A percentile compares a stretch with the other conserved stretches of the same genome.
Evolutionary conservation across 148 eudicot genomes (phyloP).

Genomic region (Chenopodium suecicum): DNA sequence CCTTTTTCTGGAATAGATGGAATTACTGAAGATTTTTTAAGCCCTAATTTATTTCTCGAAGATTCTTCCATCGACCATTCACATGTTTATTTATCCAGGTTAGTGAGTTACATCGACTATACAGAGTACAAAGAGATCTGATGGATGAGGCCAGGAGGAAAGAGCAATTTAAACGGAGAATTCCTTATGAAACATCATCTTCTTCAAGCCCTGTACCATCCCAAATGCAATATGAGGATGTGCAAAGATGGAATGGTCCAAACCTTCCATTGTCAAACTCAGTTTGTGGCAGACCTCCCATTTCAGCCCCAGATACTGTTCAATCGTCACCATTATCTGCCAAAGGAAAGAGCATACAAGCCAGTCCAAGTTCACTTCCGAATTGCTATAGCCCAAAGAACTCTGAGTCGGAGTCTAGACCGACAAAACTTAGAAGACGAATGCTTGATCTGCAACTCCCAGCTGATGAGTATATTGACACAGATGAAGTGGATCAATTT

Average conservation of each 20-base stretch:
- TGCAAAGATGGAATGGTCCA: slow-evolving; percentile 46
- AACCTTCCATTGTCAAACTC: slow-evolving; percentile 42
- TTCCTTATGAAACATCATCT: slow-evolving; percentile 56
- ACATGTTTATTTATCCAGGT: slow-evolving; percentile 42
- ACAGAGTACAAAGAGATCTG: slow-evolving; percentile 69
- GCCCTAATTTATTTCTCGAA: neutral
- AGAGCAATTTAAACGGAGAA: slow-evolving; percentile 37
- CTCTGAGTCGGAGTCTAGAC: slow-evolving; percentile 67
- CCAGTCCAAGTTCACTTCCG: slow-evolving; percentile 27
- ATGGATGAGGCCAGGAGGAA: slow-evolving; percentile 63
- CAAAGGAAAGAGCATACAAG: slow-evolving; percentile 41
- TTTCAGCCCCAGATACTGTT: slow-evolving; percentile 33
- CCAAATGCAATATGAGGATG: slow-evolving; percentile 48
- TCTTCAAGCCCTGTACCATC: slow-evolving; percentile 61
- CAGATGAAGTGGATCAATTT: slow-evolving; percentile 51
- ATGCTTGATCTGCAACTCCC: slow-evolving; percentile 78
- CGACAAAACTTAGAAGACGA: slow-evolving; percentile 67
- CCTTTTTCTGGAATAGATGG: neutral
- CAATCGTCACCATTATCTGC: slow-evolving; percentile 41
- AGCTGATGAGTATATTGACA: slow-evolving; percentile 65
- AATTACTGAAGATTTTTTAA: neutral
- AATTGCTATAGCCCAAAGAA: slow-evolving; percentile 47
- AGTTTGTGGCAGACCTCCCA: slow-evolving; percentile 32
- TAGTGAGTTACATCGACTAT: slow-evolving; percentile 74
- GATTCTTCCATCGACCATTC: slow-evolving; percentile 1